phyloP scores from a whole-genome alignment of 2,329 filamentous ascomycete species.

The Arthrobotrys entomopaga region DNA sequence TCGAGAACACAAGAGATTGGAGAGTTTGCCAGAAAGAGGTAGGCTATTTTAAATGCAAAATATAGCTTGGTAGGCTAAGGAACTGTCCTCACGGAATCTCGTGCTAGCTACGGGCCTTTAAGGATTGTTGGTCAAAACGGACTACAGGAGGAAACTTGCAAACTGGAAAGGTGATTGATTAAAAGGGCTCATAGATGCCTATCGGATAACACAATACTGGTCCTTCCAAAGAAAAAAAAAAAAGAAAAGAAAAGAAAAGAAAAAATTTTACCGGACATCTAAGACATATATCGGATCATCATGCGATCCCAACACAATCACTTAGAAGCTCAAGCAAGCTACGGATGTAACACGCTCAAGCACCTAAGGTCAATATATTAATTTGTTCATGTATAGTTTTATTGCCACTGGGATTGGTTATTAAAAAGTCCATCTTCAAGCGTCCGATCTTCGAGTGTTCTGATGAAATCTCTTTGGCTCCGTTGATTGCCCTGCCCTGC shows the following conservation, averaged over 20 bases:
- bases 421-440: conserved; percentile 90
- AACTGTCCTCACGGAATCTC: neutral
- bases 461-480: conserved; percentile 85
- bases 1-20: conserved; percentile 41
- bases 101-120: conserved; percentile 43
- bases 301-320: neutral
- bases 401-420: conserved; percentile 77
- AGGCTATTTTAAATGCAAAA: neutral
- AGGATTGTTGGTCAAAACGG: conserved; percentile 36
- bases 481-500: conserved; percentile 58
- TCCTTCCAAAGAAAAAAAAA: neutral
- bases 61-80: too few relatives aligned
- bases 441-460: conserved; percentile 91
- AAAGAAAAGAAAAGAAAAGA: too few relatives aligned
- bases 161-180: too few relatives aligned
- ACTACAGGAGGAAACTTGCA: neutral
- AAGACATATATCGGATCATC: neutral
- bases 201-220: too few relatives aligned
- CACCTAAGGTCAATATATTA: neutral
- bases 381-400: conserved; percentile 57
- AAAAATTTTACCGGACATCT: neutral
- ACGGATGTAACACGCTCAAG: neutral
- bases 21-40: conserved; percentile 35
- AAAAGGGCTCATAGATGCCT: too few relatives aligned
- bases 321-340: neutral